Percentiles rank a stretch among this genome's conserved stretches.
phyloP scores from a whole-genome alignment of 2,329 filamentous ascomycete species.

The Acarospora socialis region DNA sequence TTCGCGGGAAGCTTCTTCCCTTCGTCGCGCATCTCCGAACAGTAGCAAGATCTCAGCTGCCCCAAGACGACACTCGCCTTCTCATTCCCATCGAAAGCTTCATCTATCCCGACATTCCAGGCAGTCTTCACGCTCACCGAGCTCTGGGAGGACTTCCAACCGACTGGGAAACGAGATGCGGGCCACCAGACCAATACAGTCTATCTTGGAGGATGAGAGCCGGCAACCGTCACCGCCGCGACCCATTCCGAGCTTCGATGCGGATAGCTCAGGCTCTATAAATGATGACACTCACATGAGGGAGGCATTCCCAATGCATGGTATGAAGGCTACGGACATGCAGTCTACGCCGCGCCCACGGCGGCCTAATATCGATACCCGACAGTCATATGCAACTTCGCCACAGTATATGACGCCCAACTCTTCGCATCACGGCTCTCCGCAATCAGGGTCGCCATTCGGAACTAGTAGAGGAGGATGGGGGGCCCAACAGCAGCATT shows the following conservation, averaged over 20 bases:
- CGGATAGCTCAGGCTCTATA: no score
- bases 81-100: no score
- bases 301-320: slow-evolving; percentile 23
- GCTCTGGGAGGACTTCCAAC: no score
- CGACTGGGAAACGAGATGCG: no score
- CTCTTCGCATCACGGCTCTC: slow-evolving; percentile 44
- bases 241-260: slow-evolving; percentile 21
- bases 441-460: slow-evolving; percentile 48
- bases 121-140: no score
- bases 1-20: no score
- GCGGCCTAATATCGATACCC: slow-evolving; percentile 28
- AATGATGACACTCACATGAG: slow-evolving; percentile 18
- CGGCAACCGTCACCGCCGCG: slow-evolving; percentile 24
- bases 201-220: slow-evolving; percentile 17
- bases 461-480: slow-evolving; percentile 40
- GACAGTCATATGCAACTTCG: slow-evolving; percentile 40
- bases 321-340: slow-evolving; percentile 21
- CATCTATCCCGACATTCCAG: no score
- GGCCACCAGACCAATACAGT: slow-evolving; percentile 18
- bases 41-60: no score
- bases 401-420: slow-evolving; percentile 42
- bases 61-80: no score
- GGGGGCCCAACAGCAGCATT: slow-evolving; percentile 30
- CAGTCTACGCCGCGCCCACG: slow-evolving; percentile 23
- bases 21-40: no score